These are phyloP conservation scores for Penicillium steckii DNA, from an alignment of 495 filamentous ascomycete genomes.

Conservation along the genomic window DNA sequence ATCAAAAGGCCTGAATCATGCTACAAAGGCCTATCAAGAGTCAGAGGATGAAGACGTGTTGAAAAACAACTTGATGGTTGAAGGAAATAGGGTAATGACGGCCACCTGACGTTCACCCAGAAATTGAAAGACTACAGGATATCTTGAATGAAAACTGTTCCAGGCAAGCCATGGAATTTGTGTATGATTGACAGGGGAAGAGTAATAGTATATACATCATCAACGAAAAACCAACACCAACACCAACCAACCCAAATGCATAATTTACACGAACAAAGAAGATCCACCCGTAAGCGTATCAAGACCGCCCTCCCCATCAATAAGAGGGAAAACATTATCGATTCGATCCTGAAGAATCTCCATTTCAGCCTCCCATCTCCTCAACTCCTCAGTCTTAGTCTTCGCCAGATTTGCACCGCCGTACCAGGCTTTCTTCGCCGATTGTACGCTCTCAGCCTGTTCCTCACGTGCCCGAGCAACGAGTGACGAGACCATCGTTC, in stretches of 20 bases:
- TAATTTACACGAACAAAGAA: conserved; percentile 39
- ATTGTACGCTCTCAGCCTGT: conserved; percentile 33
- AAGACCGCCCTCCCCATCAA: conserved; percentile 32
- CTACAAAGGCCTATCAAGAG: no score
- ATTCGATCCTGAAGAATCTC: conserved; percentile 43
- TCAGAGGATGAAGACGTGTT: no score
- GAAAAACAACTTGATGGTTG: no score
- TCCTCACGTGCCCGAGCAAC: conserved; percentile 50
- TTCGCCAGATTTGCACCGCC: conserved; percentile 40
- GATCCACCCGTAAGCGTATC: conserved; percentile 23
- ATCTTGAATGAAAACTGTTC: no score
- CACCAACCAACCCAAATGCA: neutral
- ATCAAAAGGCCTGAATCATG: no score
- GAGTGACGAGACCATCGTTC: conserved; percentile 62
- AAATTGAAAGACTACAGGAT: no score
- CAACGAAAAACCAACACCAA: neutral
- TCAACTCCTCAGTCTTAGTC: conserved; percentile 28
- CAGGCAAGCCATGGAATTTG: no score
- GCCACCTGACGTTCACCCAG: no score
- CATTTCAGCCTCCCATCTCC: conserved; percentile 41
- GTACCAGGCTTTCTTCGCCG: conserved; percentile 45
- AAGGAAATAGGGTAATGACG: no score
- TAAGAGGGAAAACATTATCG: conserved; percentile 26
- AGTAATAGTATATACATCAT: neutral
- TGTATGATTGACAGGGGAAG: no score